phyloP scores from a whole-genome alignment of 2,329 filamentous ascomycete species.

The Chaetomium olivaceum region DNA sequence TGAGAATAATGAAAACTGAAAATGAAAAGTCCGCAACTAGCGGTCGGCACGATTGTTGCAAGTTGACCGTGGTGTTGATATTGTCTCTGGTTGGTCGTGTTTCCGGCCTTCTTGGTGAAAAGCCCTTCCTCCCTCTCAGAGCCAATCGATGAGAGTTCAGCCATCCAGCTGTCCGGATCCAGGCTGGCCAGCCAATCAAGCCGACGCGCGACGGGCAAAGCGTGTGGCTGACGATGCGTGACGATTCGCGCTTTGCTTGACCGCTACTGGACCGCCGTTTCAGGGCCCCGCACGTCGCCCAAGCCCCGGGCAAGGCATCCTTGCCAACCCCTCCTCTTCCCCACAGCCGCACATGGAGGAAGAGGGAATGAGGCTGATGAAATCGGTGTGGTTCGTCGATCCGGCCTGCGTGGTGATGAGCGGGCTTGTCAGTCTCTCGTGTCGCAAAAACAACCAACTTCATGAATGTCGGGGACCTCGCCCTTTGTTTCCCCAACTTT shows the following conservation, averaged over 20 bases:
- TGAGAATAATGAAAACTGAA: neutral
- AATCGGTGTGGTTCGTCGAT: constrained; percentile 32
- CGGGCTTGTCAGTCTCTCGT: constrained; percentile 8
- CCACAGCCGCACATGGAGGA: constrained; percentile 28
- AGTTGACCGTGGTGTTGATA: constrained; percentile 7
- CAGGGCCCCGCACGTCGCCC: constrained; percentile 18
- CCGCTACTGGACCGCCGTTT: constrained; percentile 19
- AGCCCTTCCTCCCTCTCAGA: neutral
- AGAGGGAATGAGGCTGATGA: constrained; percentile 37
- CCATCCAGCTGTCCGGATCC: constrained; percentile 11
- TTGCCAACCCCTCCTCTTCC: constrained; percentile 27
- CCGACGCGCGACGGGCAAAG: constrained; percentile 14
- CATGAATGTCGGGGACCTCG: constrained; percentile 10
- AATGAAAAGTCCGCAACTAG: constrained; percentile 4
- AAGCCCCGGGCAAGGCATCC: constrained; percentile 22
- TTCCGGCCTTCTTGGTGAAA: neutral
- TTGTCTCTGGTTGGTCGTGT: constrained; percentile 6
- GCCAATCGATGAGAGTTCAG: constrained; percentile 10
- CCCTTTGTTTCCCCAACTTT: constrained; percentile 10
- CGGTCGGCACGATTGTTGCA: neutral
- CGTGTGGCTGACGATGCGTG: constrained; percentile 28
- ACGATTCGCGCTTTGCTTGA: constrained; percentile 20
- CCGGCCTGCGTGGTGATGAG: constrained; percentile 20
- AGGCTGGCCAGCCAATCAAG: constrained; percentile 6
- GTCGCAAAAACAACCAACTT: constrained; percentile 12